Base-by-base conservation (phyloP, 768 basidiomycete species). In the Mycena galericulata region DNA sequence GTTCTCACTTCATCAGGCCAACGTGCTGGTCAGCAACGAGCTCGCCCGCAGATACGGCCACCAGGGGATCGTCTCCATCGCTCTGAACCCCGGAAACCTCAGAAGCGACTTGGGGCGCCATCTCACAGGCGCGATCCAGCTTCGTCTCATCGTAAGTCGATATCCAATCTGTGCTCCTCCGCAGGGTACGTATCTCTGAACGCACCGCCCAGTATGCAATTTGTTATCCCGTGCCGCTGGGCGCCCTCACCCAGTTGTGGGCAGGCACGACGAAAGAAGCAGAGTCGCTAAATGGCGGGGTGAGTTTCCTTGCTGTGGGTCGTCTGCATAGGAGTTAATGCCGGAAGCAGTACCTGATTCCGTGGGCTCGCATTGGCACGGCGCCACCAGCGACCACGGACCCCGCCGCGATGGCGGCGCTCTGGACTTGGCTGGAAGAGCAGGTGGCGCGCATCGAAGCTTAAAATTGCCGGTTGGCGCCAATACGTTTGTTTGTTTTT, bases 191-290 rank as follows among this genome's bases (percentile, higher is more conserved):
- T n/a, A n/a, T n/a, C n/a, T n/a, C n/a, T n/a, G 15, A 27, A 41
- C n/a, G 7, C 24, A 15, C 9, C 1, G 11, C 12, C 11, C 20
- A 70, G 69, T 26, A 66, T 20, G 34, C 20, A 8, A 34, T 77
- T 0, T 41, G 81, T 2, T 77, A 77, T 38, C 78, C 81, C 14
- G 75, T 79, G 1, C 58, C 78, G 3, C 77, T 78, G 24, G 87
- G 88, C 20, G 85, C 85, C 0, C 71, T 88, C 17, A 88, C 86
- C 1, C 85, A 83, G 57, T 73, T 88, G 0, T 88, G 81, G 66
- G 88, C 85, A 15, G 88, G 84, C 5, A 88, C 87, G 0, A 73
- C 79, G 0, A 74, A 79, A 0, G 83, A 82, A 26, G 86, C 80
- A 7, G 79, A 71, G 3, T 64, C 69, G 0, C 68, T 87, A 20